These are phyloP conservation scores for Phycomyces blakesleeanus DNA, from an alignment of 192 early-diverging fungal genomes.

Conservation along the genomic window DNA sequence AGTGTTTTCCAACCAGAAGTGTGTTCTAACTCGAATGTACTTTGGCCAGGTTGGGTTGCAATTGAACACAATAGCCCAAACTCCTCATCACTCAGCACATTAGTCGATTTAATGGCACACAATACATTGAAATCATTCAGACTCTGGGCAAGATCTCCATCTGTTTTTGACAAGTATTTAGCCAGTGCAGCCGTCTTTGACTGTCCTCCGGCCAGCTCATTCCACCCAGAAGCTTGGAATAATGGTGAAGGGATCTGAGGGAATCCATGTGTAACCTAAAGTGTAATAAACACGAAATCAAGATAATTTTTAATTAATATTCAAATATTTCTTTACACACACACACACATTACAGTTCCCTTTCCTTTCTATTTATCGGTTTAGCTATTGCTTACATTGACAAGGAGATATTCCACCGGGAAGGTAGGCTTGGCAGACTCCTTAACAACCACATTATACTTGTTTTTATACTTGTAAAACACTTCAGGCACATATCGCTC, in stretches of 20 bases:
- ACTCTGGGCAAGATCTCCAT: conserved; percentile 39
- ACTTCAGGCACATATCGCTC: conserved; percentile 94
- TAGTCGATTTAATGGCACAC: conserved; percentile 59
- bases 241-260: conserved; percentile 73
- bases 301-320: no score
- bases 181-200: conserved; percentile 59
- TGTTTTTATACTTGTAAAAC: conserved; percentile 94
- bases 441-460: conserved; percentile 85
- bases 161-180: conserved; percentile 39
- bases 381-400: conserved; percentile 62
- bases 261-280: conserved; percentile 83
- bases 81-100: conserved; percentile 63
- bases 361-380: not conserved
- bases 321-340: no score
- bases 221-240: conserved; percentile 75
- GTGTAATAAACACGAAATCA: no score
- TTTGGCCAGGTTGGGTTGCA: conserved; percentile 27
- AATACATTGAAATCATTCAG: conserved; percentile 89
- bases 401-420: conserved; percentile 93
- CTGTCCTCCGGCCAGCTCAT: conserved; percentile 52
- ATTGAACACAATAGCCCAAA: conserved; percentile 47
- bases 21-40: conserved; percentile 35
- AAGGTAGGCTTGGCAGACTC: conserved; percentile 93
- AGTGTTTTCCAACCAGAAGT: conserved; percentile 71
- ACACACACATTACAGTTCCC: not conserved